phyloP scores from a whole-genome alignment of 306 rosid genomes.

The Quercus ilex region DNA sequence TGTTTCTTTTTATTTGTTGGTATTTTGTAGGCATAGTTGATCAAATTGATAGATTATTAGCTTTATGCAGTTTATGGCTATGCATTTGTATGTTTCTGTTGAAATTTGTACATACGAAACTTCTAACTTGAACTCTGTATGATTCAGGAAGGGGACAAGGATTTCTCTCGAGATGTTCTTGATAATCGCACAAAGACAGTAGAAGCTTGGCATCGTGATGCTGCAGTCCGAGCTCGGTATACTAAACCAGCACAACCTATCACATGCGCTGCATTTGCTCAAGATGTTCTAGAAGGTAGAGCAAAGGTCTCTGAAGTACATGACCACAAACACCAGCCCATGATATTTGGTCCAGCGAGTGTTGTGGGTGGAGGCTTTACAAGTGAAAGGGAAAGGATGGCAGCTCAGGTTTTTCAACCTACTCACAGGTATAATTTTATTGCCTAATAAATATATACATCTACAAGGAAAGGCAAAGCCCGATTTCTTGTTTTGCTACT shows the following conservation, averaged over 20 bases:
- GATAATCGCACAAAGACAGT: slow-evolving; percentile 81
- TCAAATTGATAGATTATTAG: background rate
- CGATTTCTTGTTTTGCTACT: background rate
- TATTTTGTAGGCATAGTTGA: background rate
- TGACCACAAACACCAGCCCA: slow-evolving; percentile 92
- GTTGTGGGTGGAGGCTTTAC: slow-evolving; percentile 71
- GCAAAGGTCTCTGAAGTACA: slow-evolving; percentile 74
- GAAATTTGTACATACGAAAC: background rate
- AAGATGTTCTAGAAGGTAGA: slow-evolving; percentile 97
- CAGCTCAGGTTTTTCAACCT: slow-evolving; percentile 96
- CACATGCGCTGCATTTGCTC: slow-evolving; percentile 97
- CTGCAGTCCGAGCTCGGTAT: slow-evolving; percentile 56
- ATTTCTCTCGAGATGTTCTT: slow-evolving; percentile 63
- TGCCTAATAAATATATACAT: background rate
- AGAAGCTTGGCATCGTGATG: slow-evolving; percentile 79
- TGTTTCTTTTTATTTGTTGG: background rate
- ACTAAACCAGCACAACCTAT: slow-evolving; percentile 71
- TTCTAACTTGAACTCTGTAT: background rate
- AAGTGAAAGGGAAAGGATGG: slow-evolving; percentile 82
- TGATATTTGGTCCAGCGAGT: slow-evolving; percentile 93
- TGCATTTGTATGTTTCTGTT: background rate
- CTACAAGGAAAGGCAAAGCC: background rate
- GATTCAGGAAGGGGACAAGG: slow-evolving; percentile 67
- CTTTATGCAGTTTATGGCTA: background rate
- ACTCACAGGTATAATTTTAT: slow-evolving; percentile 34